phyloP scores from a whole-genome alignment of 2,329 filamentous ascomycete species.

The Pseudocercospora crystallina region DNA sequence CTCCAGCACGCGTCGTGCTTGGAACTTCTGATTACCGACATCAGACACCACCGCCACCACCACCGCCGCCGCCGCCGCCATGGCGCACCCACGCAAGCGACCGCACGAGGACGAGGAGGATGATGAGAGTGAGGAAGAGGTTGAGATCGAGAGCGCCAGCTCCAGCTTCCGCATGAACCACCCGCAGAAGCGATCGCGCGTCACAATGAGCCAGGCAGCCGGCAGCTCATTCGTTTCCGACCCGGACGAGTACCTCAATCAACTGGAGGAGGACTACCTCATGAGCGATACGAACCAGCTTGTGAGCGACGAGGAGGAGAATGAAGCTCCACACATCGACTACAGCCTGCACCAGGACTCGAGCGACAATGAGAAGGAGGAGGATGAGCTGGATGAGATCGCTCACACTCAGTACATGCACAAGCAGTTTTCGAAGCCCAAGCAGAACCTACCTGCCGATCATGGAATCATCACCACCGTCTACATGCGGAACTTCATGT shows the following conservation, averaged over 20 bases:
- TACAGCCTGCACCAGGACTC: constrained; percentile 20
- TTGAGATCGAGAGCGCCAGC: constrained; percentile 30
- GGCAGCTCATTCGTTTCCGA: constrained; percentile 32
- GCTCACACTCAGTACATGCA: constrained; percentile 33
- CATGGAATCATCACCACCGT: constrained; percentile 87
- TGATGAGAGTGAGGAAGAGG: constrained; percentile 21
- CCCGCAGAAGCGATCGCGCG: constrained; percentile 28
- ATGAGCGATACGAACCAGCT: constrained; percentile 2
- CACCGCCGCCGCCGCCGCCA: constrained; percentile 6
- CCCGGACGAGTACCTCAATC: constrained; percentile 22
- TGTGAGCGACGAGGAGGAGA: constrained; percentile 18
- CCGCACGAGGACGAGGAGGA: constrained; percentile 23
- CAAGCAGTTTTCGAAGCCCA: constrained; percentile 26
- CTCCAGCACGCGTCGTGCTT: no score
- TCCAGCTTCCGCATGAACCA: constrained; percentile 30
- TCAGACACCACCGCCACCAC: neutral
- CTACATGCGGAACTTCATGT: constrained; percentile 94
- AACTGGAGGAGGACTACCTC: constrained; percentile 24
- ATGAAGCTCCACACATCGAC: constrained; percentile 6
- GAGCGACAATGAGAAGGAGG: constrained; percentile 29
- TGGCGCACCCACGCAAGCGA: constrained; percentile 28
- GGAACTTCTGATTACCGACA: neutral
- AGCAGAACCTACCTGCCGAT: constrained; percentile 72
- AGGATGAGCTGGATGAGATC: constrained; percentile 30
- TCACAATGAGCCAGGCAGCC: constrained; percentile 30